Percentiles rank a stretch among this genome's conserved stretches.
phyloP scores from a whole-genome alignment of 768 basidiomycete genomes.

The Candolleomyces eurysporus region DNA sequence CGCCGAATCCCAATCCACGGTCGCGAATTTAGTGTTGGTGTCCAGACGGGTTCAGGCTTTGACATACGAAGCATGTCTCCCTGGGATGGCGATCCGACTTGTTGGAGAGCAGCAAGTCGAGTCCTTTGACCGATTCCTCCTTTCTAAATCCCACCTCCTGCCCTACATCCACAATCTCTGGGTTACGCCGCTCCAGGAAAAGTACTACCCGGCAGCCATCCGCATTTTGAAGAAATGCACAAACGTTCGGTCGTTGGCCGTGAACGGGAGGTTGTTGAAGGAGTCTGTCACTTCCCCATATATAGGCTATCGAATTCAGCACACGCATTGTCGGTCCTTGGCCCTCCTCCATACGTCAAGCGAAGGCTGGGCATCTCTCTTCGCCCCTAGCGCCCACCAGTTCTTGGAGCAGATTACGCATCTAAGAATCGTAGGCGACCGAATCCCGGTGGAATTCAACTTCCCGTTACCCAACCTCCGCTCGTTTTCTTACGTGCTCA shows the following conservation, averaged over 20 bases:
- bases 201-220: slow-evolving; percentile 15
- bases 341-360: slow-evolving; percentile 29
- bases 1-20: slow-evolving; percentile 25
- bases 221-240: slow-evolving; percentile 29
- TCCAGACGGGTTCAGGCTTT: slow-evolving; percentile 28
- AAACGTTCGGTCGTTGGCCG: slow-evolving; percentile 29
- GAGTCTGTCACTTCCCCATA: slow-evolving; percentile 19
- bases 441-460: slow-evolving; percentile 16
- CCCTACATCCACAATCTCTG: slow-evolving; percentile 29
- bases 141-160: slow-evolving; percentile 13
- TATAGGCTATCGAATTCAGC: slow-evolving; percentile 18
- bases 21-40: slow-evolving; percentile 31
- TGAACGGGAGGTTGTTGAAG: slow-evolving; percentile 26
- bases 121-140: slow-evolving; percentile 26
- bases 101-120: slow-evolving; percentile 28
- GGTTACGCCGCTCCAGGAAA: slow-evolving; percentile 29
- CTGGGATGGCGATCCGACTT: slow-evolving; percentile 31
- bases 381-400: slow-evolving; percentile 20
- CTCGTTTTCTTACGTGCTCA: slow-evolving; percentile 27
- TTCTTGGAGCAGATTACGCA: slow-evolving; percentile 32
- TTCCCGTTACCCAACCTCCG: slow-evolving; percentile 23
- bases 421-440: slow-evolving; percentile 31
- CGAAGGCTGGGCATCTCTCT: slow-evolving; percentile 18
- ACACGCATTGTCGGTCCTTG: slow-evolving; percentile 26
- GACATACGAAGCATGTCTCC: slow-evolving; percentile 31